Base-by-base conservation (phyloP, 2,329 filamentous ascomycete species). In the Exophiala spinifera region DNA sequence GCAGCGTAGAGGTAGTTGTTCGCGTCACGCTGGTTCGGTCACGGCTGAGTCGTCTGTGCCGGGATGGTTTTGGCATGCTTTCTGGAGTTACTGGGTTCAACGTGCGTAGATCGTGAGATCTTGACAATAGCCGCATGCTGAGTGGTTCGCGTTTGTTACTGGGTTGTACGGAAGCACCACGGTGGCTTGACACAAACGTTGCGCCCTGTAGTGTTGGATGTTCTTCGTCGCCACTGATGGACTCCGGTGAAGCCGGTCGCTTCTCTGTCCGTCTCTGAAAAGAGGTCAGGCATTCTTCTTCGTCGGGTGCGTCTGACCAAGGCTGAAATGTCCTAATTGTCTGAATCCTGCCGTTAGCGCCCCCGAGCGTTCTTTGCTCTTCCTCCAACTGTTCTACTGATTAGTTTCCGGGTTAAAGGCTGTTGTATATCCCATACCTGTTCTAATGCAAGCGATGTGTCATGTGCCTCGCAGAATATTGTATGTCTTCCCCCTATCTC, bases 381-480 rank as follows among this genome's bases (percentile, higher is more conserved):
- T 59, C 55, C 53, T 60, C 49, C 8, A 61, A 56, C 51, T 64
- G 40, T 43, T 25, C 17, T 11, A 20, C 7, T 20, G 8, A 21
- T 51, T 39, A 53, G 46, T 20, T 39, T 37, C 23, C n/a, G 8
- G 28, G 14, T 13, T 31, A 31, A 15, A 19, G 19, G 15, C 20
- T 28, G 23, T 11, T 40, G 14, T 25, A 37, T n/a, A 25, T 74
- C 81, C 23, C 45, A 20, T 59, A 59, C 56, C 52, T 59, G 76
- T 61, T 76, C 73, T 28, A 83, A 66, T 54, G 79, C 77, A 52
- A 77, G 70, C 21, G 73, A 69, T 17, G 80, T 73, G 63, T 83
- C 76, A 49, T 86, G 82, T 3, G 81, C 77, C 68, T 87, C 85
- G 53, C 79, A 76, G 58, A 87, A 86, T 33, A 79, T 74, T n/a